Conservation (phyloP, 371 early-diverging fungal species). For the Syncephalastrum monosporum region DNA sequence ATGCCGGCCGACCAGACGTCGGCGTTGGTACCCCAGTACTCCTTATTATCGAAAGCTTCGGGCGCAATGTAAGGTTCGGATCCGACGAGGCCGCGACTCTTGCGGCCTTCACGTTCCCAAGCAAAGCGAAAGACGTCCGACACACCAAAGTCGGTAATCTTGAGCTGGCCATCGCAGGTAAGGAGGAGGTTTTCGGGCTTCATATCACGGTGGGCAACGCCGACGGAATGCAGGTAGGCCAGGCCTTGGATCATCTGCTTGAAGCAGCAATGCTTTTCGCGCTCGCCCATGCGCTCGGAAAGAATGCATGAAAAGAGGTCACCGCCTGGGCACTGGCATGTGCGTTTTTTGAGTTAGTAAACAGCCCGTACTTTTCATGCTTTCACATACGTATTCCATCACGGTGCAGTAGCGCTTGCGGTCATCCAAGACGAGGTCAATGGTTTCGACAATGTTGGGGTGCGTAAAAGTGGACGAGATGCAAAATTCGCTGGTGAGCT, state of each 20-base stretch:
- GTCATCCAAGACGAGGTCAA: conserved; percentile 92
- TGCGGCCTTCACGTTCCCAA: conserved; percentile 72
- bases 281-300: conserved; percentile 67
- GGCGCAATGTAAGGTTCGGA: conserved; percentile 93
- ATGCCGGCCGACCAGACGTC: conserved; percentile 88
- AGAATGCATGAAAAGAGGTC: conserved; percentile 79
- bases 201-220: conserved; percentile 92
- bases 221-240: conserved; percentile 87
- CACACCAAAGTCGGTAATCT: conserved; percentile 98
- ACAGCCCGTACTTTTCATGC: background rate
- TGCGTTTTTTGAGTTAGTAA: conserved; percentile 36
- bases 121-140: conserved; percentile 88
- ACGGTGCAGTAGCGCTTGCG: conserved; percentile 92
- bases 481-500: conserved; percentile 89
- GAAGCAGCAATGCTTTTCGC: conserved; percentile 86
- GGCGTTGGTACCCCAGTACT: conserved; percentile 75
- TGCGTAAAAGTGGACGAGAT: conserved; percentile 83
- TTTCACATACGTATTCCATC: conserved; percentile 77
- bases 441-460: conserved; percentile 83
- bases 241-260: conserved; percentile 92
- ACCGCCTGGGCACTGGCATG: conserved; percentile 74
- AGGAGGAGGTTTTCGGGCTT: conserved; percentile 93
- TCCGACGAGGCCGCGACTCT: conserved; percentile 82
- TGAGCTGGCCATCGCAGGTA: conserved; percentile 76
- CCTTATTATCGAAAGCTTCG: conserved; percentile 69